Base-by-base conservation (phyloP, 2,329 filamentous ascomycete species). In the Plectosphaerella cucumerina region DNA sequence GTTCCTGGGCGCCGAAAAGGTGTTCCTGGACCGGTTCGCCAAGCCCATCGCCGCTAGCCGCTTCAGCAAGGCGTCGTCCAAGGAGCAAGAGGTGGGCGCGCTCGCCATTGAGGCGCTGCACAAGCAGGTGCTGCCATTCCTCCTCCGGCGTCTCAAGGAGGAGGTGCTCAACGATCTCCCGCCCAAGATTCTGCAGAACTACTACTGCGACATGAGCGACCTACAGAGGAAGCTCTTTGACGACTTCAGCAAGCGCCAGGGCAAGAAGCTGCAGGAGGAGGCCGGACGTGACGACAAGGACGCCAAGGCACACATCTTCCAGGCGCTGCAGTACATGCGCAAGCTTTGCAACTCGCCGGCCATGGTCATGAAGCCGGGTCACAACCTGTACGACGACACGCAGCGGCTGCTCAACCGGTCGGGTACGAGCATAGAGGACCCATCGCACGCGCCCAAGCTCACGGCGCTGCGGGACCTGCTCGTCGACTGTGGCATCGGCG, bases 321-420 rank as follows among this genome's bases (percentile, higher is more conserved):
- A 97, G 68, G 94, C 95, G 4, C 73, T 99, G 43, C 95, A 99
- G 67, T 99, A 99, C 71, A 99, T 99, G 95, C 90, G 95, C 54
- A 97, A 97, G 73, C 82, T 99, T 6, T 99, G 94, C 80, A 99
- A 99, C 67, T 97, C 94, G 3, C 94, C 94, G 0, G 91, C 94
- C 0, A 79, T 99, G 58, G 94, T 99, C 10, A 90, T 99, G 78
- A 97, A 97, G 64, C 91, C 94, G 48, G 90, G 85, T 17, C 93
- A 96, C 70, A 90, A 87, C 64, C 83, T 94, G 56, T 99, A 96
- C 67, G 89, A 90, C 15, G 86, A 92, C 17, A 93, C 92, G 4
- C 91, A 96, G 66, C 83, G 82, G 47, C 84, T 91, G 59, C 80
- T 99, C 18, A 80, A 84, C 47, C 86, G 85, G 63, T 86, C 92